phyloP scores from a whole-genome alignment of 2,329 filamentous ascomycete species.

The Sordariomycetes sp. region DNA sequence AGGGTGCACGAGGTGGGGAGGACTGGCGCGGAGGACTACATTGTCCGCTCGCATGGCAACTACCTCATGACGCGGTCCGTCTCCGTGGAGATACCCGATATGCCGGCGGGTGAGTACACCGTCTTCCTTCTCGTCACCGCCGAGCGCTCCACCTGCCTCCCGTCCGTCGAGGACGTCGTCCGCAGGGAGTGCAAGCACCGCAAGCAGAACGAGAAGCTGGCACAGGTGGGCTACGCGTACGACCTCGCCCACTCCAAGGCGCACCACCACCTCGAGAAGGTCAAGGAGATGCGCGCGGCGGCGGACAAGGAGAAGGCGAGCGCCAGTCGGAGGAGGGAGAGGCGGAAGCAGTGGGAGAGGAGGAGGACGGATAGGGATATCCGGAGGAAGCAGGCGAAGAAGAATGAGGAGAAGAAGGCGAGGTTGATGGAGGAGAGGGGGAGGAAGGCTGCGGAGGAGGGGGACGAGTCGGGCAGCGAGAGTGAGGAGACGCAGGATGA shows the following conservation, averaged over 20 bases:
- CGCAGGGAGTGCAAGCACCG: slow-evolving; percentile 33
- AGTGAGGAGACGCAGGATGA: slow-evolving; percentile 13
- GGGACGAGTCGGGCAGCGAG: slow-evolving; percentile 13
- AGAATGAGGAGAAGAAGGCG: slow-evolving; percentile 21
- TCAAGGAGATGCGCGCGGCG: slow-evolving; percentile 33
- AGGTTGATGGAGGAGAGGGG: slow-evolving; percentile 12
- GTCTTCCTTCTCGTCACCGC: slow-evolving; percentile 43
- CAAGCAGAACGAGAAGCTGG: slow-evolving; percentile 38
- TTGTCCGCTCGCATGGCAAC: slow-evolving; percentile 44
- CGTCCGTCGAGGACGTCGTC: slow-evolving; percentile 42
- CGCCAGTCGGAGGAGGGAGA: slow-evolving; percentile 27
- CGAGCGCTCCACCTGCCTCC: slow-evolving; percentile 24
- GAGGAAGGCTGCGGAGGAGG: slow-evolving; percentile 12
- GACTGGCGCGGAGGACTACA: slow-evolving; percentile 40
- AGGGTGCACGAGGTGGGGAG: slow-evolving; percentile 29
- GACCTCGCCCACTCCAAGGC: slow-evolving; percentile 48
- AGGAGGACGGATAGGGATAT: slow-evolving; percentile 28
- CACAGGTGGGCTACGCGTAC: slow-evolving; percentile 43
- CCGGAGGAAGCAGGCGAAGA: slow-evolving; percentile 24
- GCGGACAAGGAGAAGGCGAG: slow-evolving; percentile 35
- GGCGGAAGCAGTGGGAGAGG: slow-evolving; percentile 34
- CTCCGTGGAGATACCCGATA: slow-evolving; percentile 41
- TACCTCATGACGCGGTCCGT: slow-evolving; percentile 45
- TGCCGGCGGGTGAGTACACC: slow-evolving; percentile 41
- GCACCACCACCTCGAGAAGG: slow-evolving; percentile 33